Percentiles rank a stretch among this genome's conserved stretches.
These are phyloP conservation scores for Epichloe sibirici DNA, from an alignment of 2,329 filamentous ascomycete species.

Conservation along the genomic window DNA sequence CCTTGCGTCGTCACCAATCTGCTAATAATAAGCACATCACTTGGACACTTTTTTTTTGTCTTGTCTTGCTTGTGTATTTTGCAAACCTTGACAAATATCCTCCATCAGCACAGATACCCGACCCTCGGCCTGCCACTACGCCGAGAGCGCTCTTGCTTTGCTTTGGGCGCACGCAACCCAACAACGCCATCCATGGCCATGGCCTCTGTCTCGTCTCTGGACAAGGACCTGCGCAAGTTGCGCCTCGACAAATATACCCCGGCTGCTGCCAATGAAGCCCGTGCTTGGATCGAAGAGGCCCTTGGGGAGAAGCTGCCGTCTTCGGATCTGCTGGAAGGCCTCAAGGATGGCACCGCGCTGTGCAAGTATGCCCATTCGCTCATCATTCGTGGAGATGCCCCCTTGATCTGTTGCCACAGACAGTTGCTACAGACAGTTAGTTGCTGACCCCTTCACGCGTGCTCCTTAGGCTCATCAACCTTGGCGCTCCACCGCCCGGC, in stretches of 20 bases:
- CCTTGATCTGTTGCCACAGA: too few species aligned
- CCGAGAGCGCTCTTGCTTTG: too few species aligned
- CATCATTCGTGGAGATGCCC: background rate
- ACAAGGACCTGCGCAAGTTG: constrained; percentile 89
- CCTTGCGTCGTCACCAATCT: too few species aligned
- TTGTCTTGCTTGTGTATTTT: too few species aligned
- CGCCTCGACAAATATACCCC: constrained; percentile 90
- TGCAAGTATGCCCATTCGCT: constrained; percentile 58
- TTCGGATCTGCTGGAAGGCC: constrained; percentile 67
- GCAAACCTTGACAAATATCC: too few species aligned
- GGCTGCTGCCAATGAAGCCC: constrained; percentile 73
- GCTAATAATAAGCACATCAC: too few species aligned
- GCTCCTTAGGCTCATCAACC: constrained; percentile 63
- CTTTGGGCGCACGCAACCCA: too few species aligned
- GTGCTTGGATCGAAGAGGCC: constrained; percentile 72
- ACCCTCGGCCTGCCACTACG: too few species aligned
- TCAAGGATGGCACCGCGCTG: constrained; percentile 84
- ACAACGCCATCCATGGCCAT: constrained; percentile 33
- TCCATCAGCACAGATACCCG: too few species aligned
- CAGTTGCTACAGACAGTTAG: too few species aligned
- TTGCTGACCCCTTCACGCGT: background rate
- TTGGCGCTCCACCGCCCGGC: constrained; percentile 61
- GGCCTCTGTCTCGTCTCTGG: constrained; percentile 87
- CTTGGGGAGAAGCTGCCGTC: constrained; percentile 61
- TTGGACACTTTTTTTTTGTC: too few species aligned